Evolutionary conservation across 2,329 filamentous ascomycete species (phyloP).

Genomic region (Neopestalotiopsis rosae): DNA sequence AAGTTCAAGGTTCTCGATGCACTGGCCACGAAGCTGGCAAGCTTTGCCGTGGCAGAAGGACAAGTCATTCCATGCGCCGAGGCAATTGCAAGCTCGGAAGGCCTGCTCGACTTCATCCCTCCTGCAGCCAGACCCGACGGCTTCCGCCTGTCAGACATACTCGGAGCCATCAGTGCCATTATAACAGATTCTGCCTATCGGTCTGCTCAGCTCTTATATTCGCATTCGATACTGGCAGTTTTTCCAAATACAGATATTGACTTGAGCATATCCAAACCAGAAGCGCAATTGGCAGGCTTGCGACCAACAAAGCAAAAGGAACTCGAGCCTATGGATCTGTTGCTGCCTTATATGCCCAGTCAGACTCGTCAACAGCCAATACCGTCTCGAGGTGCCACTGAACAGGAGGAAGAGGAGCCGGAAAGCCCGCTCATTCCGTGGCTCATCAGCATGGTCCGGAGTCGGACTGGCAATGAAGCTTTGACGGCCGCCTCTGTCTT

Average conservation of each 20-base stretch:
- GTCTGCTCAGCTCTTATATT: slow-evolving; percentile 72
- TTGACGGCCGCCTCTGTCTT: slow-evolving; percentile 74
- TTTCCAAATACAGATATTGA: slow-evolving; percentile 67
- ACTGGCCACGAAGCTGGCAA: slow-evolving; percentile 75
- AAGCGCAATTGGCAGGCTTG: slow-evolving; percentile 56
- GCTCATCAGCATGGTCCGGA: slow-evolving; percentile 69
- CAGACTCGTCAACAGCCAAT: slow-evolving; percentile 36
- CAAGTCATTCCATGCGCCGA: slow-evolving; percentile 72
- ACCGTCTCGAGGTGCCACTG: background rate
- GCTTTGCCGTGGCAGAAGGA: slow-evolving; percentile 70
- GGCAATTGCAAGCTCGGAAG: slow-evolving; percentile 56
- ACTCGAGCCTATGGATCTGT: slow-evolving; percentile 65
- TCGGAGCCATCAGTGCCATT: slow-evolving; percentile 79
- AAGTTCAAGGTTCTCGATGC: slow-evolving; percentile 78
- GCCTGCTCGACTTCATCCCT: slow-evolving; percentile 63
- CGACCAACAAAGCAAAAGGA: slow-evolving; percentile 49
- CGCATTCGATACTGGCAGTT: slow-evolving; percentile 71
- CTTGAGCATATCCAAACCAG: slow-evolving; percentile 52
- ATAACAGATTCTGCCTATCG: slow-evolving; percentile 81
- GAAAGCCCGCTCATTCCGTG: slow-evolving; percentile 77
- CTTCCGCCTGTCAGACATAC: slow-evolving; percentile 68
- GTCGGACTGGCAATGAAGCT: slow-evolving; percentile 61
- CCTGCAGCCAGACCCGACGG: slow-evolving; percentile 59
- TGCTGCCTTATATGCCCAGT: slow-evolving; percentile 63
- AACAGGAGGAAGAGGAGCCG: slow-evolving; percentile 55